Evolutionary conservation across 2,329 filamentous ascomycete species (phyloP), one percentile per base, ranked within the genome.

Genomic region (Trematosphaeria pertusa): DNA sequence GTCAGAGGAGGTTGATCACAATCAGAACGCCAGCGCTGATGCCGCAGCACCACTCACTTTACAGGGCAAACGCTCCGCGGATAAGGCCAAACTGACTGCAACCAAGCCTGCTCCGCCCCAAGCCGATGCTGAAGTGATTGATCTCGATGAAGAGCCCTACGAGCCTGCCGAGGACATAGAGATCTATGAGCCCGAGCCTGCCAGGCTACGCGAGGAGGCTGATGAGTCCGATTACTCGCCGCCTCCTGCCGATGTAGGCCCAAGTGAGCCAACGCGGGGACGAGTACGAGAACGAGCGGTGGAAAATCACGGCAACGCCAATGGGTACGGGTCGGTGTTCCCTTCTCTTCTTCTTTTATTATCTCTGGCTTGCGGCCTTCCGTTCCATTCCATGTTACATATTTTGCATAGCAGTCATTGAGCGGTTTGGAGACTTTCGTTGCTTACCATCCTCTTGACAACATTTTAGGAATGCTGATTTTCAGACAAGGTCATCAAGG

Each of bases 211-310:
- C 30, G 65, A 69, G 5, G 71, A 73, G 32, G 58, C 58, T 37
- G 72, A 74, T 33, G 73, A 74, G 50, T 72, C 72, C 30, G 70
- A 73, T 33, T 73, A 77, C 48, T 76, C 71, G 52, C 75, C 76
- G 55, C 76, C 77, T 59, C 75, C 71, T 46, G 75, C 73, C 55
- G 73, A 73, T 64, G 64, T 65, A 46, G 54, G 54, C 20, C 50
- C 58, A 21, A 56, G 49, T 43, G 60, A 66, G 46, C 54, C 60
- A 24, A 55, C 39, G 42, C 62, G 59, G 50, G 59, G 57, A 22
- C 63, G 64, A 15, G 56, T 51, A 45, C 56, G 64, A 48, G 52
- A 58, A 31, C 60, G 59, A 37, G 54, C 49, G 35, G 36, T 24
- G 11, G 50, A 54, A 18, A 52, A 46, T 28, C 40, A 59, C 31